Conservation (phyloP, 2,329 filamentous ascomycete genomes). For the Acephala macrosclerotiorum region DNA sequence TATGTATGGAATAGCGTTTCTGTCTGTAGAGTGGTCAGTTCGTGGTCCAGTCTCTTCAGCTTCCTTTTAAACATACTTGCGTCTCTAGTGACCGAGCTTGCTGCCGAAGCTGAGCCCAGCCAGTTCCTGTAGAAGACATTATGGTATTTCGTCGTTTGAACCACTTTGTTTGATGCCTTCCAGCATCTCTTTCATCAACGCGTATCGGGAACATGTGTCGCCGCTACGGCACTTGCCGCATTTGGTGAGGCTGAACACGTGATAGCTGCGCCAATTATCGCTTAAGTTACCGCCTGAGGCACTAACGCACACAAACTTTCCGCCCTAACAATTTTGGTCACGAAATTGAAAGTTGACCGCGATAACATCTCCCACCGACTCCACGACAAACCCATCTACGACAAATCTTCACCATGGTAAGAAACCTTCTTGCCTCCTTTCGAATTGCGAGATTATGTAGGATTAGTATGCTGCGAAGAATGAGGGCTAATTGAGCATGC, state of each 20-base stretch:
- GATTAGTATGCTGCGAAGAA: conserved; percentile 7
- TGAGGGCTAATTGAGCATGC: conserved; percentile 46
- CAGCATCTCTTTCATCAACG: conserved; percentile 4
- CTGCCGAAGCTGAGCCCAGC: conserved; percentile 94
- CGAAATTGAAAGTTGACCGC: conserved; percentile 14
- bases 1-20: conserved; percentile 85
- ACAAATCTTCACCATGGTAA: conserved; percentile 46
- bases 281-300: conserved; percentile 6
- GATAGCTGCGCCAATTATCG: neutral
- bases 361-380: conserved; percentile 37
- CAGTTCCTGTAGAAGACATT: conserved; percentile 48
- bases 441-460: neutral
- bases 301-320: conserved; percentile 12
- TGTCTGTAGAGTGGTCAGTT: conserved; percentile 62
- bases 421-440: conserved; percentile 14
- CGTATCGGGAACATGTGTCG: neutral
- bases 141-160: neutral
- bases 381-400: conserved; percentile 35
- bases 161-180: neutral
- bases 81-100: conserved; percentile 89
- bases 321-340: conserved; percentile 4
- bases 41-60: neutral
- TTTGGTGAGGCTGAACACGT: conserved; percentile 7
- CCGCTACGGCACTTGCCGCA: neutral
- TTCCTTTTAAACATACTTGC: conserved; percentile 66